phyloP scores from a whole-genome alignment of 192 early-diverging fungal species.

The Backusella morwellensis region DNA sequence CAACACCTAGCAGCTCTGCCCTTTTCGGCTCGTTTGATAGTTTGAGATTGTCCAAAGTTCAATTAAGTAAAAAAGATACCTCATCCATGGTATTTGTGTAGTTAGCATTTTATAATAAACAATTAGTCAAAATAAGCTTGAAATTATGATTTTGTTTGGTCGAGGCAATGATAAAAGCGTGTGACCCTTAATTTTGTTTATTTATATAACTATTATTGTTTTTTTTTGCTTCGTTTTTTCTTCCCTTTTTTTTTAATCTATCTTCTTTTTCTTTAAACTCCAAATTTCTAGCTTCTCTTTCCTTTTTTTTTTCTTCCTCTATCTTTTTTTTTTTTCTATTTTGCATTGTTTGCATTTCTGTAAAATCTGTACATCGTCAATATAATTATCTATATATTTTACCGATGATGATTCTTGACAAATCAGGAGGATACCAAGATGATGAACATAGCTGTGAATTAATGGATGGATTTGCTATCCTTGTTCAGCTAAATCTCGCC shows the following conservation, averaged over 20 bases:
- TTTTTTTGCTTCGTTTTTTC: neutral
- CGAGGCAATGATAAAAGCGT: slow-evolving; percentile 5
- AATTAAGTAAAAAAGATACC: slow-evolving; percentile 5
- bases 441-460: slow-evolving; percentile 41
- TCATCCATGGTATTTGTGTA: slow-evolving; percentile 7
- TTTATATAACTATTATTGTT: neutral
- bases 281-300: neutral
- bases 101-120: slow-evolving; percentile 4
- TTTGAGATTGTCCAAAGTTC: neutral
- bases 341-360: neutral
- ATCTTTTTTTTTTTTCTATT: neutral
- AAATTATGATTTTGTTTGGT: neutral
- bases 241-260: neutral
- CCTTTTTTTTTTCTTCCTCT: neutral
- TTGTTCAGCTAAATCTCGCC: slow-evolving; percentile 64
- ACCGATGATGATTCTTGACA: neutral
- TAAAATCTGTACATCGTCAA: neutral
- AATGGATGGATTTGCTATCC: slow-evolving; percentile 66
- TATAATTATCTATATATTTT: neutral
- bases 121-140: neutral
- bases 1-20: neutral
- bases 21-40: neutral
- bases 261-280: neutral
- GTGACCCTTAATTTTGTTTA: neutral
- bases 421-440: neutral